Conservation (phyloP, 169 alveolate genomes). For the Pseudocohnilembus persalinus region DNA sequence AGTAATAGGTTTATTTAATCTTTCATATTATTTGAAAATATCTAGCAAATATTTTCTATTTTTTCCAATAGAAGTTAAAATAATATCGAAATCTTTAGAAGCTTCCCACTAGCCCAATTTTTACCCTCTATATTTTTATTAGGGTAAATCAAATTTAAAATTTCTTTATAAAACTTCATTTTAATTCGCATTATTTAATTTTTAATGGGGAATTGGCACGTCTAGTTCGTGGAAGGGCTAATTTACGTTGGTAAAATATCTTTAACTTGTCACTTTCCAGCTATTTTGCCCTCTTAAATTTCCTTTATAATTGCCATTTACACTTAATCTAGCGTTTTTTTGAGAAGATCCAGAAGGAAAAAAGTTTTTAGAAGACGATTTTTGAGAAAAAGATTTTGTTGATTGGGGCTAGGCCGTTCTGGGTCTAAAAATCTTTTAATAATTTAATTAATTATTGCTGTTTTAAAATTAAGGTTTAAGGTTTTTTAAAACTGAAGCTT, state of each 20-base stretch:
- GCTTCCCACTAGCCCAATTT: constrained; percentile 44
- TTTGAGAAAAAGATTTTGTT: neutral
- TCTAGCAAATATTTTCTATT: constrained; percentile 53
- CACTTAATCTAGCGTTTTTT: too few species aligned
- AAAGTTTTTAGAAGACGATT: neutral
- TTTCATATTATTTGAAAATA: constrained; percentile 25
- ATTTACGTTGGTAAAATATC: neutral
- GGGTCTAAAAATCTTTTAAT: too few species aligned
- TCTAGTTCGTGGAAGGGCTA: too few species aligned
- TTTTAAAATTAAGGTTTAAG: too few species aligned
- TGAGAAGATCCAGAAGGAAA: too few species aligned
- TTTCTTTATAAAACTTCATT: neutral
- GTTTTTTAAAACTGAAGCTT: constrained; percentile 33
- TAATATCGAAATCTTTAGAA: constrained; percentile 43
- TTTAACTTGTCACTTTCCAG: neutral
- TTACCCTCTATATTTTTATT: neutral
- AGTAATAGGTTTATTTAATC: constrained; percentile 33
- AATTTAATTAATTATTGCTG: too few species aligned
- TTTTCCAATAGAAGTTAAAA: constrained; percentile 45
- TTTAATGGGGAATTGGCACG: too few species aligned
- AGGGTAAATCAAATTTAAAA: neutral
- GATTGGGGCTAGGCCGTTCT: too few species aligned
- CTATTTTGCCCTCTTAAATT: too few species aligned
- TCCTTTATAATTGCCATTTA: too few species aligned
- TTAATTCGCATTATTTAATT: constrained; percentile 3